A percentile compares a stretch with the other conserved stretches of the same genome.
Evolutionary conservation across 164 flowering plant species (phyloP).

Genomic region (Protea cynaroides): DNA sequence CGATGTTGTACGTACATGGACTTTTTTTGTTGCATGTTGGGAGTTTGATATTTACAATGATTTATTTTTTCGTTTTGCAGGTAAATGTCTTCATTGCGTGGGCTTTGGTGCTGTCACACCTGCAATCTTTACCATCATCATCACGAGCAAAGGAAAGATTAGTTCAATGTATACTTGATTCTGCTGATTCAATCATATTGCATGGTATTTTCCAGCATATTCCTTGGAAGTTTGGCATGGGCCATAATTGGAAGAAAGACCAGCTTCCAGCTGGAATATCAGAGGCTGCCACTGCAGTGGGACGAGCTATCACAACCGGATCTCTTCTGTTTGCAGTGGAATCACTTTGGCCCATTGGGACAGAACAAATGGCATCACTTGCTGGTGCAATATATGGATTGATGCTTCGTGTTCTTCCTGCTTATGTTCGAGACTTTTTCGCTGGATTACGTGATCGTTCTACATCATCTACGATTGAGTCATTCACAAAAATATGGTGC

Average conservation of each 20-base stretch:
- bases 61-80: slow-evolving; percentile 29
- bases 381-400: slow-evolving; percentile 84
- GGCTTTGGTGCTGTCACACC: slow-evolving; percentile 74
- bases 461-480: slow-evolving; percentile 54
- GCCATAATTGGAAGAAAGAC: slow-evolving; percentile 50
- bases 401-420: slow-evolving; percentile 89
- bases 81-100: slow-evolving; percentile 70
- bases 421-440: slow-evolving; percentile 91
- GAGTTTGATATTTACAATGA: slow-evolving; percentile 3
- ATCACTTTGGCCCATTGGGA: slow-evolving; percentile 71
- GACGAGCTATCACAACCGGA: slow-evolving; percentile 55
- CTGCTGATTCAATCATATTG: slow-evolving; percentile 49
- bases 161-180: slow-evolving; percentile 67
- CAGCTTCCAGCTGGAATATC: slow-evolving; percentile 48
- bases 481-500: slow-evolving; percentile 81
- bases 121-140: slow-evolving; percentile 61
- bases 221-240: slow-evolving; percentile 47
- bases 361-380: slow-evolving; percentile 60
- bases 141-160: slow-evolving; percentile 62
- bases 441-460: slow-evolving; percentile 78
- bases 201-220: slow-evolving; percentile 87
- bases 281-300: slow-evolving; percentile 66
- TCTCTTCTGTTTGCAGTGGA: slow-evolving; percentile 57
- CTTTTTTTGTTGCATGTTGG: background rate
- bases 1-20: background rate